phyloP scores from a whole-genome alignment of 2,329 filamentous ascomycete species.

The Curvularia verruculosa region DNA sequence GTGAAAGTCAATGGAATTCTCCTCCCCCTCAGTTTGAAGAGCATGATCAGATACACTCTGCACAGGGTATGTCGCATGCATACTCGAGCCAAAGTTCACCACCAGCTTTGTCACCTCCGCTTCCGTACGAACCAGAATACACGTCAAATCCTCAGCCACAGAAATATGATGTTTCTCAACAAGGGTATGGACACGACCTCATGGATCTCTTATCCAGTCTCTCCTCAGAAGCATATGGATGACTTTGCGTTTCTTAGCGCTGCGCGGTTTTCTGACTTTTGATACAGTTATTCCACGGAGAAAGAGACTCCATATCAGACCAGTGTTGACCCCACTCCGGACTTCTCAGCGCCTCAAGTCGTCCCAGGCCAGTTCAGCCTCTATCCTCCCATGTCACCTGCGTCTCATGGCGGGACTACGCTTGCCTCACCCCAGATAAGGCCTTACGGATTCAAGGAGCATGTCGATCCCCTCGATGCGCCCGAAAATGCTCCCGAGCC shows the following conservation, averaged over 20 bases:
- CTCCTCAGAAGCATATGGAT: not conserved
- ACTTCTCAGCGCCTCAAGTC: constrained; percentile 32
- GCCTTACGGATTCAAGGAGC: constrained; percentile 34
- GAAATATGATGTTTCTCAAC: constrained; percentile 16
- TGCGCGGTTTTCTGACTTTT: constrained; percentile 14
- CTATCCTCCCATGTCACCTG: constrained; percentile 25
- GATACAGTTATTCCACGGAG: constrained; percentile 25
- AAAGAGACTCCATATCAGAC: constrained; percentile 25
- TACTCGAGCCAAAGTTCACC: constrained; percentile 21
- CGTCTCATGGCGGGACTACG: constrained; percentile 26
- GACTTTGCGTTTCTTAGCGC: not conserved
- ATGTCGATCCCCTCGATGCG: constrained; percentile 27
- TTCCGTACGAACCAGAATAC: constrained; percentile 26
- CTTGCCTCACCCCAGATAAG: constrained; percentile 24
- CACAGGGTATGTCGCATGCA: constrained; percentile 12
- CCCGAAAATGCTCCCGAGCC: constrained; percentile 21
- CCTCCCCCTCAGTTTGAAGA: constrained; percentile 32
- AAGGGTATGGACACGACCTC: constrained; percentile 20
- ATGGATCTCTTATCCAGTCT: constrained; percentile 3
- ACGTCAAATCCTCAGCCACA: constrained; percentile 12
- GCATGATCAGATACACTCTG: constrained; percentile 23
- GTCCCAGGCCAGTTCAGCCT: constrained; percentile 25
- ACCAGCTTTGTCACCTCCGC: constrained; percentile 22
- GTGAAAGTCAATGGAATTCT: constrained; percentile 28
- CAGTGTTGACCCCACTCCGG: constrained; percentile 21